Evolutionary conservation across 106 monocot genomes (phyloP), one percentile per base, ranked within the genome.

Genomic region (Hemerocallis citrina): DNA sequence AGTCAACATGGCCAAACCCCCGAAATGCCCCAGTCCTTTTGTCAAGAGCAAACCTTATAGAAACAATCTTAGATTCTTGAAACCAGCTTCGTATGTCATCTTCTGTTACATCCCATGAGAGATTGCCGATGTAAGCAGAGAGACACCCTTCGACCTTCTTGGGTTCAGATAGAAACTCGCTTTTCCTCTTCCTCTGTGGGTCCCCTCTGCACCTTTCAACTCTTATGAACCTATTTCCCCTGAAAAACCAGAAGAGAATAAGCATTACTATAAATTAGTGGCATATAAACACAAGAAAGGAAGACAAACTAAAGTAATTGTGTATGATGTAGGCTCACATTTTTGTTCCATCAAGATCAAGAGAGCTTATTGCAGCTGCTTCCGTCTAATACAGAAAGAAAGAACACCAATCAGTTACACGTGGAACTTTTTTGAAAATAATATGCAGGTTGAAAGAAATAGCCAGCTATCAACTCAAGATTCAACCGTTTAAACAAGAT

Each of bases 1-100:
- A 88, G 72, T 88, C 88, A 4, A 83, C 33, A 25, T 88, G 88
- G 19, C 79, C 67, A 43, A 88, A 88, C 14, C 83, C 88, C 1
- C 79, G 59, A 24, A 79, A 80, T 13, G 27, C 45, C 48, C 79
- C 83, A 0, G 79, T 88, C 2, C 23, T 75, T 45, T 83, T 83
- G 64, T 83, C 69, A 1, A 68, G 8, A 0, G 83, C 83, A 57
- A 88, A 76, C 55, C 88, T 76, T 61, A 88, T 38, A 7, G 83
- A 79, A 30, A 43, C 59, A 38, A 88, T 83, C 21, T 77, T 88
- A 20, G 76, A 83, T 34, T 34, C 27, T 20, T 57, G 48, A 16
- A 83, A 79, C 56, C 49, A 68, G 6, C 52, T 61, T 59, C 67
- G 59, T 57, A 88, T 74, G 25, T 88, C 88, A 30, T 73, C 59